phyloP scores from a whole-genome alignment of 371 early-diverging fungal species.

The Blakeslea trispora region DNA sequence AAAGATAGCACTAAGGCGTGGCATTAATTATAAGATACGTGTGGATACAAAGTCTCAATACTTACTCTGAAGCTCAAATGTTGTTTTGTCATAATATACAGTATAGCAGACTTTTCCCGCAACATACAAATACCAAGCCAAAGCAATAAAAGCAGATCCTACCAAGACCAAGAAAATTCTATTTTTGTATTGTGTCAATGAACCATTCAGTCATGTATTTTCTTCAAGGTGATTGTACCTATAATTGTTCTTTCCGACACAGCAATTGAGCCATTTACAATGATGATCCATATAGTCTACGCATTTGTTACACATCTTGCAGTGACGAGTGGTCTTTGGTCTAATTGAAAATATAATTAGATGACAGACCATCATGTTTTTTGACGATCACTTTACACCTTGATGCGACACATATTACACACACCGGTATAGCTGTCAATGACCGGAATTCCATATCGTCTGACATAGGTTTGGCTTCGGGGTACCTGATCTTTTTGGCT shows the following conservation, averaged over 20 bases:
- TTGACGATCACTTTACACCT: constrained; percentile 34
- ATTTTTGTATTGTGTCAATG: constrained; percentile 2
- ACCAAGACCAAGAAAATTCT: constrained; percentile 30
- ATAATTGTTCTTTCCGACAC: constrained; percentile 79
- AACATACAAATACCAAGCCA: constrained; percentile 34
- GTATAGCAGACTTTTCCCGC: constrained; percentile 30
- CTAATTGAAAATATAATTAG: constrained; percentile 6
- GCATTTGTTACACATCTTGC: constrained; percentile 86
- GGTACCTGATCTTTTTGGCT: constrained; percentile 34
- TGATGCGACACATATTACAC: constrained; percentile 76
- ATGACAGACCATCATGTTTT: not conserved
- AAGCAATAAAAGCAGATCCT: constrained; percentile 25
- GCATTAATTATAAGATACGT: not conserved
- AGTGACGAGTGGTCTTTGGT: constrained; percentile 59
- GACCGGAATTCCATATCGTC: constrained; percentile 67
- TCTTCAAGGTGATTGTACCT: constrained; percentile 16
- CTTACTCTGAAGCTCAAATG: constrained; percentile 37
- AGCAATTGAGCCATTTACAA: constrained; percentile 79
- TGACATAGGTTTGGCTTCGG: constrained; percentile 69
- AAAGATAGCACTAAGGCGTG: not conserved
- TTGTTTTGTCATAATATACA: constrained; percentile 32
- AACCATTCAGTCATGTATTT: not conserved
- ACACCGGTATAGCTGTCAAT: constrained; percentile 59
- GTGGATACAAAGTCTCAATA: not conserved
- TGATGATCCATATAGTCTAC: constrained; percentile 83